phyloP scores from a whole-genome alignment of 371 early-diverging fungal species.

The Fennellomyces sp. region DNA sequence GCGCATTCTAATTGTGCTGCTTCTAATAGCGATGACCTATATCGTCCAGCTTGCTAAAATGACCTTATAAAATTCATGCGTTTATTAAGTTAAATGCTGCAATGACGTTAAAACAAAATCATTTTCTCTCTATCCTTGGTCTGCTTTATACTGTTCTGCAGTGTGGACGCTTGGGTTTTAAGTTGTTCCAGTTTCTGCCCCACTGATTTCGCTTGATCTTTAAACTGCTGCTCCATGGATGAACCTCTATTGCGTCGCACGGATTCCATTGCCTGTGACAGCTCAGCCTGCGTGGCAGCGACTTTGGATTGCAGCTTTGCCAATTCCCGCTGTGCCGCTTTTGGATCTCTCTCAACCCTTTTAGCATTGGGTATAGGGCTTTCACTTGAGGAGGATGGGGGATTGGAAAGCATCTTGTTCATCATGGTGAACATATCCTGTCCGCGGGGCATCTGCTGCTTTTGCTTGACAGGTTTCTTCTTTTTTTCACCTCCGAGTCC shows the following conservation, averaged over 20 bases:
- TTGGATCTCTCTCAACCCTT: background rate
- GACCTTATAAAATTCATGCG: no score
- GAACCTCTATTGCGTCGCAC: constrained; percentile 26
- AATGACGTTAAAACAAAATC: constrained; percentile 22
- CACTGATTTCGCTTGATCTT: constrained; percentile 16
- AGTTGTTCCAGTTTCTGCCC: constrained; percentile 5
- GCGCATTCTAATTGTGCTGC: no score
- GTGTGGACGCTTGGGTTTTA: constrained; percentile 9
- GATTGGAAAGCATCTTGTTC: constrained; percentile 2
- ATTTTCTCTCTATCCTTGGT: constrained; percentile 26
- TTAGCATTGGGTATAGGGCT: background rate
- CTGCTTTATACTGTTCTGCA: constrained; percentile 17
- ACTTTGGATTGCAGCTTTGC: constrained; percentile 19
- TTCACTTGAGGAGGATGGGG: background rate
- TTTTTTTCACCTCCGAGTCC: background rate
- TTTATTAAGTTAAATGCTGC: background rate
- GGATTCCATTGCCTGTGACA: constrained; percentile 16
- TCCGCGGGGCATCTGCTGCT: background rate
- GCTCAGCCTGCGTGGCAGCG: constrained; percentile 8
- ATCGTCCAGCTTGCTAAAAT: no score
- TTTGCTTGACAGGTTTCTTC: background rate
- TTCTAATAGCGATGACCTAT: no score
- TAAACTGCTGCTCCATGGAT: constrained; percentile 21
- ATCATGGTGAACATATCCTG: background rate
- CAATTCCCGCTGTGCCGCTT: constrained; percentile 4